Evolutionary conservation across 2,329 filamentous ascomycete species (phyloP), one percentile per base, ranked within the genome.

Genomic region (Aspergillus sergii): DNA sequence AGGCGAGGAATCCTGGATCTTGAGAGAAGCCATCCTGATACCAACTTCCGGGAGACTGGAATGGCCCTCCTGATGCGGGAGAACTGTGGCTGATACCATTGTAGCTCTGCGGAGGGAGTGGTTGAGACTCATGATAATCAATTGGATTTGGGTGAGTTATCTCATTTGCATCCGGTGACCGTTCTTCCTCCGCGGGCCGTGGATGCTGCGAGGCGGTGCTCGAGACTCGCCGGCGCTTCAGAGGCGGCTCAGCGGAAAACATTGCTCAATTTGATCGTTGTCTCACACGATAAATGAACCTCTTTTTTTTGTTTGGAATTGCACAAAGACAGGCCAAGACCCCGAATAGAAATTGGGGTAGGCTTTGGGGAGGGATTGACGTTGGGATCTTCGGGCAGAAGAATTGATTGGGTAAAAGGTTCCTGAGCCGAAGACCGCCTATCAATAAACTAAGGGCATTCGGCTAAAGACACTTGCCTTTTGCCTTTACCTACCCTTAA

Each of bases 1-100:
- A 78, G 30, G 81, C 79, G 19, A 82, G 72, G 59, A 81, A 83
- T 4, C 76, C 74, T 2, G 81, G 80, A 57, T 83, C 69, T 57
- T 75, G 73, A n/a, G 72, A 68, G 58, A 75, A 74, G 19, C 68
- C 69, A 64, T 76, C 74, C 23, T 72, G 69, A 46, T 64, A 61
- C 71, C 72, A 72, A 57, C 69, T 69, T n/a, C 58, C 58, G 4
- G 63, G 60, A 39, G 57, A 58, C 39, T 67, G 45, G 41, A 67
- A 61, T 21, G 41, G 48, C 5, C 51, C 55, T 57, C 56, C 39
- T 8, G 57, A 58, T 1, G 39, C 21, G 4, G 63, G 57, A 3
- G 63, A 58, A 30, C 10, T 63, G 54, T 62, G 41, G 34, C 56
- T 48, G 39, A 54, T 43, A 30, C 53, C 41, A 28, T 57, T 39